Evolutionary conservation across 805 yeast species (phyloP), one percentile per base, ranked within the genome.

Genomic region (Zygotorulaspora florentina): DNA sequence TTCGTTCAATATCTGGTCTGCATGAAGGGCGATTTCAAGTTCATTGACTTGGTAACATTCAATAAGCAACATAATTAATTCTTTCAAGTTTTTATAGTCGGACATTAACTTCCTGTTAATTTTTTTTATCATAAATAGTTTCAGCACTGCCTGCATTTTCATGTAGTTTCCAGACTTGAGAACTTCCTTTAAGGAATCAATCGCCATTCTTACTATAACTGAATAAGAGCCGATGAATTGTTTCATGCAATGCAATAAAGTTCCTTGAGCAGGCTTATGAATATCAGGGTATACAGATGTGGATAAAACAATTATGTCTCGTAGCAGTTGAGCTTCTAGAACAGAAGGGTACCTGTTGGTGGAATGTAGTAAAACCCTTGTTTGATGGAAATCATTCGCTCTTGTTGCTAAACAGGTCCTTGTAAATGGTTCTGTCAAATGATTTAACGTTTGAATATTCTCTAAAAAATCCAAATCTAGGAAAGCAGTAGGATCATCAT

Each of bases 351-450:
- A 69, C 50, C 96, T 73, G 3, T 85, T 80, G 0, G 91, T 84
- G 0, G 88, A 76, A 55, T 83, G 87, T 30, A 86, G 72, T 1
- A 80, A 70, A 20, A 84, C 77, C 54, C 98, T 76, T 53, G 85
- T 81, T 61, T 79, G 78, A 53, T 90, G 96, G 51, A 80, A 85
- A 12, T 81, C 69, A 44, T 81, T 85, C 11, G 88, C 71, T 44
- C 95, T 74, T 0, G 86, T 78, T 2, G 86, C 95, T n/a, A 88
- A 61, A 1, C 85, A 75, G 0, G 87, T 74, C 58, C 96, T 79
- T 0, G 98, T 89, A 52, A 73, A 83, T 1, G 89, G 87, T 48
- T 83, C 81, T 5, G 79, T 68, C 16, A 79, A 63, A 36, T 85
- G 80, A 4, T 83, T 76, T 3, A 86, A 67, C n/a, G 77, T 71